A percentile compares a stretch with the other conserved stretches of the same genome.
These are phyloP conservation scores for Candida pseudoviswanathii DNA, from an alignment of 1,139 yeast genomes.

Conservation along the genomic window DNA sequence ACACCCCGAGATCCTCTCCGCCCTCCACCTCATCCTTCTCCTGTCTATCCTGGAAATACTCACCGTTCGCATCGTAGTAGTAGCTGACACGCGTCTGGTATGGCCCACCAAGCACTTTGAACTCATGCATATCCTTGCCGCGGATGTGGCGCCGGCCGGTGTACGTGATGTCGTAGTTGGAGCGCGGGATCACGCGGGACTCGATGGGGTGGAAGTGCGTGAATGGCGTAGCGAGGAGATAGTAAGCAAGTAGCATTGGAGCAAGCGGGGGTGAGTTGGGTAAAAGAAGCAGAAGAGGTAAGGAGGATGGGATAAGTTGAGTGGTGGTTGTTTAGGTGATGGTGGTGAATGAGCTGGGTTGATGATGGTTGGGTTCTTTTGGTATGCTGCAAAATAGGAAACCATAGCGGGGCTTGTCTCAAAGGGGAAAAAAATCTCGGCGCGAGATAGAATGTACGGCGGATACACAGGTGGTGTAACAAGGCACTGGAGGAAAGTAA, in stretches of 20 bases:
- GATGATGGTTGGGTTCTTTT: no score
- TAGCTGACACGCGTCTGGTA: slow-evolving; percentile 1
- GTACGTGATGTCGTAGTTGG: slow-evolving; percentile 5
- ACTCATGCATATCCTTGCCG: slow-evolving; percentile 3
- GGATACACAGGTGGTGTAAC: no score
- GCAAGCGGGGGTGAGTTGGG: no score
- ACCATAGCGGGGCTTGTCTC: no score
- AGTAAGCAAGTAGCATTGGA: no score
- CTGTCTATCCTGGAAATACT: slow-evolving; percentile 1
- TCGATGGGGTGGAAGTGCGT: background rate
- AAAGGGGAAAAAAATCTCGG: no score
- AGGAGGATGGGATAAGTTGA: background rate
- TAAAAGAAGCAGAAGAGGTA: background rate
- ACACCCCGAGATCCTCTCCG: background rate
- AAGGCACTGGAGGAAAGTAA: no score
- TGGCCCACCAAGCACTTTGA: slow-evolving; percentile 7
- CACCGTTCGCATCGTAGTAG: slow-evolving; percentile 5
- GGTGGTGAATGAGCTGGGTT: background rate
- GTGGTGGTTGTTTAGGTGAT: background rate
- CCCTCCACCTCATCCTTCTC: background rate
- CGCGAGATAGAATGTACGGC: no score
- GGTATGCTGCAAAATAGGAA: background rate
- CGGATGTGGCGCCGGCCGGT: background rate
- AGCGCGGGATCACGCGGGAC: slow-evolving; percentile 4
- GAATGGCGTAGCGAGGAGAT: no score